Base-by-base conservation (phyloP, 2,329 filamentous ascomycete species). In the Xylaria hypoxylon region DNA sequence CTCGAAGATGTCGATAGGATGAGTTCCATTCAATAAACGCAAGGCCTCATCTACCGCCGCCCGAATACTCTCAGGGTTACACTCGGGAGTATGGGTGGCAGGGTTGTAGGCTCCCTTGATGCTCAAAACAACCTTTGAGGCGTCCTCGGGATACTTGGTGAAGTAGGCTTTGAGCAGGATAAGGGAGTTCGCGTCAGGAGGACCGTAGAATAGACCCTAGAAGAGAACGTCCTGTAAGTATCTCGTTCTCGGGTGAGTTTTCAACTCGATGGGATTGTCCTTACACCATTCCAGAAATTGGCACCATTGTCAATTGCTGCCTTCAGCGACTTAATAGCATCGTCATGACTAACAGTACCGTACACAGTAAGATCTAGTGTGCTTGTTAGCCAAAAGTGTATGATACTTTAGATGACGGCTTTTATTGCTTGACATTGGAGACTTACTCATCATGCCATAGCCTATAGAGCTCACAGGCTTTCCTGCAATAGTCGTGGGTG, bases 101-200 rank as follows among this genome's bases (percentile, higher is more conserved):
- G 72, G 73, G 62, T 77, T 72, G 24, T 77, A 40, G 3, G 81
- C 83, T 10, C 84, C 82, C 70, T 86, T 86, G 77, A 86, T 82
- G n/a, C 77, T 81, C 19, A 86, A 69, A 10, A 84, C 80, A n/a
- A 86, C 79, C 68, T 84, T 84, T 33, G 79, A 74, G 0, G 81
- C 82, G 69, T 86, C 83, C 40, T 79, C 79, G 5, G 84, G 84
- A 68, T 86, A 83, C 70, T 82, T 80, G 28, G 78, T 79, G 70
- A 86, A 86, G 73, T 86, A 86, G 56, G 80, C 80, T 24, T 80
- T 79, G 26, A 86, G 77, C 6, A 86, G 75, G 35, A 83, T 80
- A 0, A 86, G 77, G 79, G 81, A 72, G 84, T 86, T 68, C 75
- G 76, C 38, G 6, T 82, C 77, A 1, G 80, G 77, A 15, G 71